Evolutionary conservation across 805 yeast genomes (phyloP).

Genomic region (Peterozyma xylosa): DNA sequence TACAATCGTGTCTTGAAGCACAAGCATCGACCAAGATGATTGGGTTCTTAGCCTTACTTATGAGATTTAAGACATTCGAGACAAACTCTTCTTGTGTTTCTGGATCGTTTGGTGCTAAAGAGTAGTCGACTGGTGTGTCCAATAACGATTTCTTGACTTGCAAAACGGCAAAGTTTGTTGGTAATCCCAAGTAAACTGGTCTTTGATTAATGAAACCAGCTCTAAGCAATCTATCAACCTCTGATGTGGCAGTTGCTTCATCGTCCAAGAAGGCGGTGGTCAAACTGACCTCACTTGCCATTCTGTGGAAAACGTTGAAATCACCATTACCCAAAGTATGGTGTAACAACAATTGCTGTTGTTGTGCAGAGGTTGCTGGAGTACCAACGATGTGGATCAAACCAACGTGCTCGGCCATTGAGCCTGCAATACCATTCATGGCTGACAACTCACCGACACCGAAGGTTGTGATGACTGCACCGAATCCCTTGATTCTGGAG

Average conservation of each 20-base stretch:
- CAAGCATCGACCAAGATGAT: conserved; percentile 81
- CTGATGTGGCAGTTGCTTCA: conserved; percentile 55
- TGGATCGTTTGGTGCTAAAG: conserved; percentile 47
- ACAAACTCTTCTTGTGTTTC: conserved; percentile 61
- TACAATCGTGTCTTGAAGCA: conserved; percentile 69
- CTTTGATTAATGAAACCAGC: conserved; percentile 66
- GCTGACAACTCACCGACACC: conserved; percentile 90
- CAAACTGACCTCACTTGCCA: conserved; percentile 67
- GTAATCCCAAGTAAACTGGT: conserved; percentile 78
- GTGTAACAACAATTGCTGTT: conserved; percentile 66
- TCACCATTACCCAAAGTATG: conserved; percentile 84
- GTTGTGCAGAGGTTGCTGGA: conserved; percentile 69
- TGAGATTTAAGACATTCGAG: conserved; percentile 40
- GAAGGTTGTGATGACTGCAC: conserved; percentile 74
- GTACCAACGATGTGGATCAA: conserved; percentile 80
- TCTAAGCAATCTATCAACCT: conserved; percentile 68
- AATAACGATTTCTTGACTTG: conserved; percentile 49
- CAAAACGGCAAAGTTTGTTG: conserved; percentile 72
- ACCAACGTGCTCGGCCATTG: conserved; percentile 87
- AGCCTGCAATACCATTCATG: conserved; percentile 80
- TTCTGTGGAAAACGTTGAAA: conserved; percentile 69
- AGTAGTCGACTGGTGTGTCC: conserved; percentile 57
- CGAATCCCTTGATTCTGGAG: conserved; percentile 71
- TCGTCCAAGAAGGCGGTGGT: conserved; percentile 61
- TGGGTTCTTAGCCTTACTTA: conserved; percentile 58